Base-by-base conservation (phyloP, 352 stramenopile species). In the Globisporangium splendens region DNA sequence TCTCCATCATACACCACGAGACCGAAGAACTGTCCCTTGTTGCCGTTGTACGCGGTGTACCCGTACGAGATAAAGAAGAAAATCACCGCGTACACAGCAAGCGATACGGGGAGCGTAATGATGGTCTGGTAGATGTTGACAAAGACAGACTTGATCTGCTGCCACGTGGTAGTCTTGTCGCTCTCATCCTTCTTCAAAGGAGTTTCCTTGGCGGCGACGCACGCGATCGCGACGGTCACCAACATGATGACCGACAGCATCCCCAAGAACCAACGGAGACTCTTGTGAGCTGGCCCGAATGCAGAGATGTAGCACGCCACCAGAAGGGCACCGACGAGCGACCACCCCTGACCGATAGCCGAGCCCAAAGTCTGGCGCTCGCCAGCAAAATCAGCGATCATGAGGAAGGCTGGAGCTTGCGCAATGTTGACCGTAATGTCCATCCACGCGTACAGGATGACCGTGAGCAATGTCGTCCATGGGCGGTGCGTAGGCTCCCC, bases 361-460 rank as follows among this genome's bases (percentile, higher is more conserved):
- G 77, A 72, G 1, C 75, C 81, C 0, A 85, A 54, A 5, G 81
- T 90, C 63, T 91, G 81, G 5, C 79, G 74, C 13, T 91, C 74
- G 4, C 81, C 83, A 1, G 79, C 79, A 61, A 93, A 91, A 55
- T 93, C 81, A 0, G 79, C 77, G 41, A 93, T 83, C 56, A 93
- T 77, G 42, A 91, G 64, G 31, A 85, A 77, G 6, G 75, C 79
- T 1, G 79, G 81, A 11, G 79, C 87, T 66, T 90, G 79, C 41
- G 88, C 79, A 15, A 91, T 68, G 62, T 93, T 93, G 31, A 90
- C 77, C 1, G 81, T 93, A 42, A 91, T 71, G 50, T 93, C 83
- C 79, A 91, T 93, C 81, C 79, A 93, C 22, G 79, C 79, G 63
- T 93, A 93, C 61, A 89, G 89, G 31, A 89, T 12, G 31, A 93